Conservation (phyloP, 345 rosid species). For the Euphorbia lathyris region DNA sequence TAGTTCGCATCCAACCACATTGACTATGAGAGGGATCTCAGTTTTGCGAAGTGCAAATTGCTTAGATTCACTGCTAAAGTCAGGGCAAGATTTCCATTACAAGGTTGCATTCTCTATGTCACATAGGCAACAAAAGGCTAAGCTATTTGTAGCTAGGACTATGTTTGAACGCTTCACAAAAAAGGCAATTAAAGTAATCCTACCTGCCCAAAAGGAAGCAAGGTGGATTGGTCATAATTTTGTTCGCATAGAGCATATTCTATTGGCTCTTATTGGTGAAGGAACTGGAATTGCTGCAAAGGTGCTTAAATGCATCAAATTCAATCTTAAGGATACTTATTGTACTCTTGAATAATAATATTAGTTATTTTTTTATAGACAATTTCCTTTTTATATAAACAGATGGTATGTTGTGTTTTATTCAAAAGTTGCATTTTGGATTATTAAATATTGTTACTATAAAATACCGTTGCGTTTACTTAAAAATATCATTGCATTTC, state of each 20-base stretch:
- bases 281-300: constrained; percentile 97
- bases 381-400: too few relatives aligned
- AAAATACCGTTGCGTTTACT: too few relatives aligned
- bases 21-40: constrained; percentile 46
- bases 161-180: constrained; percentile 97
- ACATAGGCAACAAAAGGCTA: constrained; percentile 42
- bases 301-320: constrained; percentile 94
- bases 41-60: constrained; percentile 56
- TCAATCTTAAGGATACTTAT: constrained; percentile 91
- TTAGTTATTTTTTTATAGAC: too few relatives aligned
- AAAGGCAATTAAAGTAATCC: constrained; percentile 89
- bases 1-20: constrained; percentile 29
- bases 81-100: constrained; percentile 42
- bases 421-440: too few relatives aligned
- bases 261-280: constrained; percentile 86
- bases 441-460: too few relatives aligned
- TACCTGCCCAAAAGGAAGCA: constrained; percentile 97
- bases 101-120: constrained; percentile 38
- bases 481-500: too few relatives aligned
- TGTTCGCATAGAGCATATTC: constrained; percentile 92
- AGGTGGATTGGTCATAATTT: constrained; percentile 93
- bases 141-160: constrained; percentile 52
- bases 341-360: too few relatives aligned
- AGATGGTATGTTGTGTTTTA: too few relatives aligned
- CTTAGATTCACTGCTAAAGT: constrained; percentile 36